Base-by-base conservation (phyloP, 1,284 basidiomycete species). In the Trichosporon ovoides region DNA sequence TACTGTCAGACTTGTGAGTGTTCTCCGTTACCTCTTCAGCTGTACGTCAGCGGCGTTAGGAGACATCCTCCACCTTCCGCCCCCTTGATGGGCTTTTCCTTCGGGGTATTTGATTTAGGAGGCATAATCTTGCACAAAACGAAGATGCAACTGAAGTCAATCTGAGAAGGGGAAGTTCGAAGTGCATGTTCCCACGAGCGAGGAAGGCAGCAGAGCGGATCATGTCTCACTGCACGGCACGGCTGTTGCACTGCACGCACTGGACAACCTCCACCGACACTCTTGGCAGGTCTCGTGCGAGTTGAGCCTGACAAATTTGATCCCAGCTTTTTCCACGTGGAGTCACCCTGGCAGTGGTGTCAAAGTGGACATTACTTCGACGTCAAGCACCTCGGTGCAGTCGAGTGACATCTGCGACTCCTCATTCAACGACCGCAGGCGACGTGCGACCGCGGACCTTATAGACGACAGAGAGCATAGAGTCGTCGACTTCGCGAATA, bases 61-160 rank as follows among this genome's bases (percentile, higher is more conserved):
- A 14, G 31, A 65, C 6, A 34, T 50, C 73, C 56, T 38, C 28
- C 28, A 76, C 77, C 76, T 64, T 76, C 71, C 52, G 75, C 71
- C 11, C 75, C 75, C 58, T 77, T 78, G 54, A 76, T 63, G 16
- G 62, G 59, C 61, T 76, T 76, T 9, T 53, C 50, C 82, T 96
- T 97, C 73, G 93, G 83, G 82, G 95, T 93, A 80, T 83, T 93
- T 9, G 43, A 7, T 89, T 76, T 78, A 1, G 73, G 70, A 11
- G 75, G 74, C 76, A 76, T 77, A n/a, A n/a, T n/a, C n/a, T n/a
- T n/a, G n/a, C n/a, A n/a, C n/a, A n/a, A n/a, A n/a, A n/a, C n/a
- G n/a, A n/a, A n/a, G n/a, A n/a, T n/a, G n/a, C n/a, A n/a, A 28
- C 22, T 53, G 54, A n/a, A 22, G 31, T 37, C 38, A 16, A 28